Evolutionary conservation across 176 grass and related monocot species (phyloP), one percentile per base, ranked within the genome.

Genomic region (Bothriochloa decipiens): DNA sequence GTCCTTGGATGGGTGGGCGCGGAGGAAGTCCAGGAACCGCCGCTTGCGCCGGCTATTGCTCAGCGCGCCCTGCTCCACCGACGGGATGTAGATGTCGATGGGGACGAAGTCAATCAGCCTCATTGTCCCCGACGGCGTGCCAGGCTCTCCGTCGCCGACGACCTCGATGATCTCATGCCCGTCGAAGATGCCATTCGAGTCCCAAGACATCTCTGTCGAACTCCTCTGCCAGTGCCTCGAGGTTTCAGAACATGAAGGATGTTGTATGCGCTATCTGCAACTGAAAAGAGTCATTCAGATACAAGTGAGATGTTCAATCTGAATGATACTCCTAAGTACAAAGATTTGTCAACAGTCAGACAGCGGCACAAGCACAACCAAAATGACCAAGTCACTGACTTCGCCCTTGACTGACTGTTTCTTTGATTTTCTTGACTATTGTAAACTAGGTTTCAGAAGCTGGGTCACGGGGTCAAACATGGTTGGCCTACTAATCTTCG

Each of bases 1-100:
- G 17, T 97, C 95, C 84, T 77, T 93, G 67, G 93, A 87, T 16
- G 96, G 96, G 58, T 58, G 90, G 20, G 93, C 91, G 87, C 82
- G 83, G 22, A 98, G 93, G 81, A 98, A 98, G 62, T 98, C 96
- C 25, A 95, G 25, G 61, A 95, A 95, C 77, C 92, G 87, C 62
- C 42, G 76, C 82, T 90, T 74, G 53, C 79, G 87, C 75, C 10
- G 46, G 80, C 72, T 75, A 22, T 43, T 79, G 22, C 70, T 68
- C 5, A 90, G 47, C 13, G 84, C 86, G 26, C 83, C 84, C 42
- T 49, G 81, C 67, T 96, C 91, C 29, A 94, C 81, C 6, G 87
- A 55, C 0, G 96, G 91, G 27, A 94, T 91, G 84, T 91, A 94
- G 62, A 99, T 91, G 67, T 91, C 92, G 62, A 99, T 84, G 11